Conservation (phyloP, 2,329 filamentous ascomycete species). For the Microthyrium microscopicum region DNA sequence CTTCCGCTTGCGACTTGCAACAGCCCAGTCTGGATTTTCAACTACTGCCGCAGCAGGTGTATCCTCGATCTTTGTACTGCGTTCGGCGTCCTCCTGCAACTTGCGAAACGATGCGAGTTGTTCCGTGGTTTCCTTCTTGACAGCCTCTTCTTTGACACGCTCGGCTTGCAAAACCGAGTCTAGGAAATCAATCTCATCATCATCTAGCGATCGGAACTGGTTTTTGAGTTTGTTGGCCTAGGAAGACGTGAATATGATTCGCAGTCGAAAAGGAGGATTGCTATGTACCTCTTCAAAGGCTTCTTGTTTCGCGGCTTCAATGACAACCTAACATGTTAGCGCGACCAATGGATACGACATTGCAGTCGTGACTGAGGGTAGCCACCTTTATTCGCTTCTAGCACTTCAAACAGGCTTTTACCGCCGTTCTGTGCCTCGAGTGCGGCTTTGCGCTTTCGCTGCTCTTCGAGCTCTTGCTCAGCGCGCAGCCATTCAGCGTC, state of each 20-base stretch:
- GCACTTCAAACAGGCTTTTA: constrained; percentile 53
- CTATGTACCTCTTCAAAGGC: constrained; percentile 51
- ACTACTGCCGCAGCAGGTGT: constrained; percentile 15
- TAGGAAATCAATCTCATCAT: constrained; percentile 64
- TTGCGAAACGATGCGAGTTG: constrained; percentile 41
- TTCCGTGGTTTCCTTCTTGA: constrained; percentile 41
- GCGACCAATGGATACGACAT: neutral
- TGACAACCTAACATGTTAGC: constrained; percentile 18
- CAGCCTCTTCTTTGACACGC: constrained; percentile 37
- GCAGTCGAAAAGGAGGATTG: neutral
- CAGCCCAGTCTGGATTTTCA: constrained; percentile 31
- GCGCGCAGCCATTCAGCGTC: constrained; percentile 48
- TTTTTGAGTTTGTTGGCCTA: constrained; percentile 47
- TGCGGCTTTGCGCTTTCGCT: constrained; percentile 32
- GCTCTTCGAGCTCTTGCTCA: constrained; percentile 38
- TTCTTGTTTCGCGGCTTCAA: constrained; percentile 58
- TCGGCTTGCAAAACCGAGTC: constrained; percentile 41
- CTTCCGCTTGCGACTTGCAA: constrained; percentile 34
- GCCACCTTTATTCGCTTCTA: constrained; percentile 68
- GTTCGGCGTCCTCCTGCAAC: constrained; percentile 42
- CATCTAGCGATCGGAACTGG: constrained; percentile 62
- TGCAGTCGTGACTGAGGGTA: constrained; percentile 6
- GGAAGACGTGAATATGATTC: neutral
- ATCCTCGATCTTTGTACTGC: too few species aligned
- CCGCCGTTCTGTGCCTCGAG: constrained; percentile 38